A percentile compares a stretch with the other conserved stretches of the same genome.
These are phyloP conservation scores for Piromyces finnis DNA, from an alignment of 192 early-diverging fungal genomes.

Conservation along the genomic window DNA sequence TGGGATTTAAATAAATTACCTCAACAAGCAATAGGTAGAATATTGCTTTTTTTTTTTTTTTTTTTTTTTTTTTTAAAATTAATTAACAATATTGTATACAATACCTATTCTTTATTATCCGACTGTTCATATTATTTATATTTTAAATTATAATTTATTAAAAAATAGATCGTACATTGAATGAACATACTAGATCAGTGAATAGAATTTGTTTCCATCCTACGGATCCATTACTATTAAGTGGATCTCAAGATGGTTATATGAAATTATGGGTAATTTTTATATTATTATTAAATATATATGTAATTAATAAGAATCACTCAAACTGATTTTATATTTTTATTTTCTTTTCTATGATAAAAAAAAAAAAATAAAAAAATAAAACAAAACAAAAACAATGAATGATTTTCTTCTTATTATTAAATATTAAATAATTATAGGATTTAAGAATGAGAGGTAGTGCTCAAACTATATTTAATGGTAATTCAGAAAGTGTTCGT, in stretches of 20 bases:
- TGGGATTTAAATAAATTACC: conserved; percentile 42
- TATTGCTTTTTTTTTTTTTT: neutral
- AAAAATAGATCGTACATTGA: conserved; percentile 34
- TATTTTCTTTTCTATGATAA: no score
- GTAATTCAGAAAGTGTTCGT: conserved; percentile 54
- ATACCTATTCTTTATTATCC: no score
- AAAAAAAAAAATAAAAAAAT: no score
- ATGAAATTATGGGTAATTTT: conserved; percentile 66
- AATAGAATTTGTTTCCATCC: conserved; percentile 67
- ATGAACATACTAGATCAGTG: conserved; percentile 50
- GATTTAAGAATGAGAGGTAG: conserved; percentile 36
- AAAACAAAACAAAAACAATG: no score
- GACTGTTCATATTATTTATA: no score
- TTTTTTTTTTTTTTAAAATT: neutral
- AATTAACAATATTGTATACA: no score
- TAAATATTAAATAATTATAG: conserved; percentile 4
- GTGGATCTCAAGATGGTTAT: conserved; percentile 54
- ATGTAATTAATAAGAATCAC: neutral
- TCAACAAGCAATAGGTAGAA: conserved; percentile 16
- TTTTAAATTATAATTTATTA: neutral
- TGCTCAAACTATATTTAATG: conserved; percentile 42
- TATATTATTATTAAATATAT: neutral
- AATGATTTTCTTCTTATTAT: no score
- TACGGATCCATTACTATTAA: conserved; percentile 44
- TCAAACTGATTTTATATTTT: no score